Percentiles rank a stretch among this genome's conserved stretches.
phyloP scores from a whole-genome alignment of 192 early-diverging fungal species.

The Backusella luteola region DNA sequence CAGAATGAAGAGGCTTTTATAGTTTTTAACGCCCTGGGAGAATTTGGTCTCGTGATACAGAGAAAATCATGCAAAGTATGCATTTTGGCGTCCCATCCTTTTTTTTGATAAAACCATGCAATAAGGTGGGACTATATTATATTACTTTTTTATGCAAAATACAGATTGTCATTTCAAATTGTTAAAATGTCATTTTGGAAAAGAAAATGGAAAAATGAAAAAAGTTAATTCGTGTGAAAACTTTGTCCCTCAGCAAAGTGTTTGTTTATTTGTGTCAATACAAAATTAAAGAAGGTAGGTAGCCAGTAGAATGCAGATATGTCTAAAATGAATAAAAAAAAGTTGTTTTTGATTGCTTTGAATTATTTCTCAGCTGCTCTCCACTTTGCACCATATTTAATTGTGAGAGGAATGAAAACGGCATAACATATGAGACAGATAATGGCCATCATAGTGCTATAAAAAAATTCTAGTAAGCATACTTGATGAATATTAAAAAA shows the following conservation, averaged over 20 bases:
- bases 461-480: neutral
- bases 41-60: neutral
- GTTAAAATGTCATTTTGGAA: neutral
- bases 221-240: neutral
- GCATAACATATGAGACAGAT: neutral
- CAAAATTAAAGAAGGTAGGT: neutral
- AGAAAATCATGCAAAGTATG: neutral
- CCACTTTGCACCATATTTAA: slow-evolving; percentile 13
- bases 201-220: neutral
- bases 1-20: neutral
- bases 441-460: slow-evolving; percentile 17
- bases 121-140: neutral
- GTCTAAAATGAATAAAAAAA: neutral
- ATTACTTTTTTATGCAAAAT: neutral
- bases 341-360: neutral
- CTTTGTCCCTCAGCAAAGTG: neutral
- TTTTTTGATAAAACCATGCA: neutral
- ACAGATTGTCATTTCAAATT: neutral
- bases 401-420: slow-evolving; percentile 1
- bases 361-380: neutral
- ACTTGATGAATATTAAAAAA: neutral
- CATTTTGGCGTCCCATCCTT: neutral
- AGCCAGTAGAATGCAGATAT: neutral
- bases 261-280: neutral
- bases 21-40: slow-evolving; percentile 4